Conservation (phyloP, 1,284 basidiomycete genomes). For the Rhizoctonia solani region DNA sequence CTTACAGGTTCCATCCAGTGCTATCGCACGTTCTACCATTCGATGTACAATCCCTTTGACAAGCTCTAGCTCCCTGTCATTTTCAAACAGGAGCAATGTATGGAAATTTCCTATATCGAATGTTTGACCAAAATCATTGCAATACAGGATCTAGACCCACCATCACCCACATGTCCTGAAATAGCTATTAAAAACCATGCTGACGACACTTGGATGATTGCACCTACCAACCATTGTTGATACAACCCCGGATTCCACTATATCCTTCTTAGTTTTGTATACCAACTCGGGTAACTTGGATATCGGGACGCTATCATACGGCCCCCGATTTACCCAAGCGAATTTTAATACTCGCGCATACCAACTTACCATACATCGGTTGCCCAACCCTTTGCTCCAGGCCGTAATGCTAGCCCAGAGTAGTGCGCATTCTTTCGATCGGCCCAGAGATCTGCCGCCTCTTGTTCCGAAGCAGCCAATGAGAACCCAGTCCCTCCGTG, state of each 20-base stretch:
- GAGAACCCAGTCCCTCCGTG: slow-evolving; percentile 73
- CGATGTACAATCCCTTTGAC: slow-evolving; percentile 44
- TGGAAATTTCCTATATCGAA: slow-evolving; percentile 60
- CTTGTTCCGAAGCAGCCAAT: slow-evolving; percentile 66
- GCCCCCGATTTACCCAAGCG: slow-evolving; percentile 24
- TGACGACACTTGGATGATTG: background rate
- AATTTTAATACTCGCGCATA: background rate
- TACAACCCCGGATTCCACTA: slow-evolving; percentile 60
- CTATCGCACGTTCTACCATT: slow-evolving; percentile 46
- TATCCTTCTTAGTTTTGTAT: slow-evolving; percentile 73
- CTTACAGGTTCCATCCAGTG: slow-evolving; percentile 46
- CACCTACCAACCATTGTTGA: slow-evolving; percentile 58
- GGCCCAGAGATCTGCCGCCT: slow-evolving; percentile 79
- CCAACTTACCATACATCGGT: slow-evolving; percentile 81
- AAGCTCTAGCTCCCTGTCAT: slow-evolving; percentile 43
- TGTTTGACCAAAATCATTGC: slow-evolving; percentile 23
- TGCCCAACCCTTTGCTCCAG: slow-evolving; percentile 68
- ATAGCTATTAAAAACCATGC: background rate
- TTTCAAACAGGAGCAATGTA: slow-evolving; percentile 44
- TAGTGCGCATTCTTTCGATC: slow-evolving; percentile 85
- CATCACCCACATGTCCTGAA: slow-evolving; percentile 82
- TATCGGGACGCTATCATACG: slow-evolving; percentile 68
- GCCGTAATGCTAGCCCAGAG: slow-evolving; percentile 67
- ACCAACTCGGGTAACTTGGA: slow-evolving; percentile 77
- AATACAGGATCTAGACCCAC: slow-evolving; percentile 49